Base-by-base conservation (phyloP, 495 filamentous ascomycete genomes). In the Trichoderma asperelloides region DNA sequence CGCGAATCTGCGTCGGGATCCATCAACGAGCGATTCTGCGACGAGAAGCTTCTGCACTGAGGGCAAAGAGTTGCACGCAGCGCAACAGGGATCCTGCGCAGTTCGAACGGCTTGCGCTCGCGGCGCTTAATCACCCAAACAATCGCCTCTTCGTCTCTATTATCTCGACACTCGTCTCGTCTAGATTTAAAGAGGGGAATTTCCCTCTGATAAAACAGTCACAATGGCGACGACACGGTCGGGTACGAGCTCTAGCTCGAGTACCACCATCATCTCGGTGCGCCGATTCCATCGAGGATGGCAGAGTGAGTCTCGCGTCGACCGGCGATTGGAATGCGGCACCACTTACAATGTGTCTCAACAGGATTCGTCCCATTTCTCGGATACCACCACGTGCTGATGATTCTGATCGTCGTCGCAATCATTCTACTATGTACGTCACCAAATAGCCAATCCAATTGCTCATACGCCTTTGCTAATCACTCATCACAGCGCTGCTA, bases 331-430 rank as follows among this genome's bases (percentile, higher is more conserved):
- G 66, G 45, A 27, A 28, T 21, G 40, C 16, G 23, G 40, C 23
- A 33, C 45, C 8, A 1, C 67, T 74, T 67, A 76, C 77, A 66
- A 72, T 49, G 64, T 60, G 55, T 62, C 25, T 45, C 57, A 12
- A 30, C 71, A 96, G 92, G 92, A 72, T 86, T 94, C 73, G 84
- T 97, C 80, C 94, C 95, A 68, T 92, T 96, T 79, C 87, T 99
- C 68, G 95, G 96, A 69, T 99, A 98, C 78, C 95, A 99, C 79
- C 95, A 99, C 86, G 90, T 97, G 62, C 84, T 99, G 70, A 98
- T 99, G 95, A 90, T 98, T 70, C 79, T 99, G 64, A 96, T 98
- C 72, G 92, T 92, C 45, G 82, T 97, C 60, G 85, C 93, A 1
- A 97, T 98, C 74, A 95, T 98, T 78, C 80, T 98, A 74, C 84